Base-by-base conservation (phyloP, 371 early-diverging fungal species). In the Blastocladiella emersonii region DNA sequence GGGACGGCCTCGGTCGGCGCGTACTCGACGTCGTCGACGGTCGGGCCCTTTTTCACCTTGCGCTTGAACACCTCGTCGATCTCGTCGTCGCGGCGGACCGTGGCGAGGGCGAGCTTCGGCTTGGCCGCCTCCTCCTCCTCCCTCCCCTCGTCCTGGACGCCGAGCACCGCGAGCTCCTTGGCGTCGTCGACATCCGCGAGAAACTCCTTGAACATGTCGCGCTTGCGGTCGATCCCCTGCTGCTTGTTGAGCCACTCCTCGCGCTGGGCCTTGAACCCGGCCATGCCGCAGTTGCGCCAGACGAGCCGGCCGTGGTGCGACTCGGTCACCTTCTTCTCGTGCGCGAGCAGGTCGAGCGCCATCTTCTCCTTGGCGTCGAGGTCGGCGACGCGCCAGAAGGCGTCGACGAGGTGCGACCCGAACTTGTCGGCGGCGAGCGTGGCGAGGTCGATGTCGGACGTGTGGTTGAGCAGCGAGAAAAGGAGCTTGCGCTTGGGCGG, bases 361-460 rank as follows among this genome's bases (percentile, higher is more conserved):
- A 92, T 92, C 66, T 72, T 75, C 68, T 84, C 81, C 75, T 87
- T 90, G 66, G 78, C 72, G 32, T 80, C 78, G n/a, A 91, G 79
- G 60, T 88, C 88, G 7, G 88, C 82, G 19, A 76, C 76, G n/a
- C 74, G 73, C 87, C 88, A 92, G 66, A 82, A 80, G 61, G 81
- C 81, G 62, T 92, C 92, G 12, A 91, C 78, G 21, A 90, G 73
- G 63, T 86, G 88, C 44, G 86, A 84, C 43, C 89, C 91, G 67
- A 81, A 90, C 65, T 84, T 84, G 67, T 91, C 88, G 57, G 74
- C 67, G 4, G 88, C 85, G 49, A 90, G 66, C n/a, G 35, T 19
- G 1, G 32, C 59, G 35, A 64, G 23, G 10, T 13, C 53, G 15
- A 30, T 30, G 8, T 71, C 69, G 39, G 78, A 79, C 66, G 79